Percentiles rank a stretch among this genome's conserved stretches.
phyloP scores from a whole-genome alignment of 305 asterid species.

The Andrographis paniculata region DNA sequence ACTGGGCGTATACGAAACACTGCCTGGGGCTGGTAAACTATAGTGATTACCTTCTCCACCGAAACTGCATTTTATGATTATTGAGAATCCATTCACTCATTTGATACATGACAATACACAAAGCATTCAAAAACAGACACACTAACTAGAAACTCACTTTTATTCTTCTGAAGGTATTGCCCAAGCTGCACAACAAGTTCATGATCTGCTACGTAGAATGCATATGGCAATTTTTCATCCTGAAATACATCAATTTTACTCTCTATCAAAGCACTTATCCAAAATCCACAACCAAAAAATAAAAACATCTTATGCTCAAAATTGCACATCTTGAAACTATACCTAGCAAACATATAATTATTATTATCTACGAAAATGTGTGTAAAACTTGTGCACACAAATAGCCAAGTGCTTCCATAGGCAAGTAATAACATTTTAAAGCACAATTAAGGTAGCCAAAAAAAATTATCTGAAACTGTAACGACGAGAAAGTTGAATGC shows the following conservation, averaged over 20 bases:
- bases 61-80: slow-evolving; percentile 56
- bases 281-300: not conserved
- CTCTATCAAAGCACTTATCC: slow-evolving; percentile 9
- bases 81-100: slow-evolving; percentile 16
- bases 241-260: slow-evolving; percentile 17
- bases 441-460: too few species aligned
- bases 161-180: slow-evolving; percentile 59
- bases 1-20: slow-evolving; percentile 92
- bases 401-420: not conserved
- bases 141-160: slow-evolving; percentile 37
- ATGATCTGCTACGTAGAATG: slow-evolving; percentile 75
- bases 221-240: slow-evolving; percentile 90
- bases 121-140: not conserved
- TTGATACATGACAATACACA: not conserved
- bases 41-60: slow-evolving; percentile 79
- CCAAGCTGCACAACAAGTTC: slow-evolving; percentile 82
- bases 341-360: not conserved
- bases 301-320: too few species aligned
- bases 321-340: too few species aligned
- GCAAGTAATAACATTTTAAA: not conserved
- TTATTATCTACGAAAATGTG: not conserved
- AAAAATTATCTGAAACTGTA: not conserved
- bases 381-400: not conserved
- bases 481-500: not conserved
- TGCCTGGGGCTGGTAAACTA: slow-evolving; percentile 94